Conservation (phyloP, 177 flowering plant genomes). For the Telopea speciosissima region DNA sequence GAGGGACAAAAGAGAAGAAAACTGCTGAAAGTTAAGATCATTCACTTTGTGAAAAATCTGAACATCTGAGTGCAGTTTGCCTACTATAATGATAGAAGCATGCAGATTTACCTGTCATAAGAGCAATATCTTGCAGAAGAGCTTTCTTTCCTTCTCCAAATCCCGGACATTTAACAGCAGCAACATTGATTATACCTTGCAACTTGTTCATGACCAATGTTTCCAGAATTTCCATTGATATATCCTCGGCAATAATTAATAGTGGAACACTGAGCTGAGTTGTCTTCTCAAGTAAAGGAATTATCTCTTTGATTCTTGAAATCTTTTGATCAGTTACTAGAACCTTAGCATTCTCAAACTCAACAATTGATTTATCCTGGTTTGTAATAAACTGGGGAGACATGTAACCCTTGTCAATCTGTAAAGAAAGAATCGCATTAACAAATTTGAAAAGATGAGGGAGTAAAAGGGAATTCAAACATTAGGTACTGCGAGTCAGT, state of each 20-base stretch:
- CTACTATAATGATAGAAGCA: background rate
- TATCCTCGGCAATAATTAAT: slow-evolving; percentile 79
- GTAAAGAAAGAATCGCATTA: slow-evolving; percentile 23
- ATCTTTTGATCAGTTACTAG: slow-evolving; percentile 84
- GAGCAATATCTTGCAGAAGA: slow-evolving; percentile 83
- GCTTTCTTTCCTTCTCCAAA: slow-evolving; percentile 73
- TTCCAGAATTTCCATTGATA: slow-evolving; percentile 54
- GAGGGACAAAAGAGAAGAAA: too few relatives aligned
- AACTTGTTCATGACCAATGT: slow-evolving; percentile 64
- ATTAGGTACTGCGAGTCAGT: background rate
- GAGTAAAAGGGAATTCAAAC: background rate
- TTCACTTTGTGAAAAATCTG: background rate
- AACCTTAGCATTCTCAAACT: slow-evolving; percentile 78
- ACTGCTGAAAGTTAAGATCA: too few relatives aligned
- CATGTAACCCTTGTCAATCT: slow-evolving; percentile 92
- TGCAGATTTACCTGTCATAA: slow-evolving; percentile 71
- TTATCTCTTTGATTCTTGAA: slow-evolving; percentile 49
- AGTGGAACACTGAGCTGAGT: slow-evolving; percentile 80
- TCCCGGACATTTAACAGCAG: slow-evolving; percentile 85
- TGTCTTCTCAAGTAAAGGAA: slow-evolving; percentile 79
- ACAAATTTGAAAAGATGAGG: background rate
- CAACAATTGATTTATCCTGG: slow-evolving; percentile 58
- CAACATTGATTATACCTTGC: slow-evolving; percentile 65
- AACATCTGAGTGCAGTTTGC: background rate
- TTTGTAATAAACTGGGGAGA: slow-evolving; percentile 77